Base-by-base conservation (phyloP, 148 eudicot genomes). In the Suaeda aralocaspica region DNA sequence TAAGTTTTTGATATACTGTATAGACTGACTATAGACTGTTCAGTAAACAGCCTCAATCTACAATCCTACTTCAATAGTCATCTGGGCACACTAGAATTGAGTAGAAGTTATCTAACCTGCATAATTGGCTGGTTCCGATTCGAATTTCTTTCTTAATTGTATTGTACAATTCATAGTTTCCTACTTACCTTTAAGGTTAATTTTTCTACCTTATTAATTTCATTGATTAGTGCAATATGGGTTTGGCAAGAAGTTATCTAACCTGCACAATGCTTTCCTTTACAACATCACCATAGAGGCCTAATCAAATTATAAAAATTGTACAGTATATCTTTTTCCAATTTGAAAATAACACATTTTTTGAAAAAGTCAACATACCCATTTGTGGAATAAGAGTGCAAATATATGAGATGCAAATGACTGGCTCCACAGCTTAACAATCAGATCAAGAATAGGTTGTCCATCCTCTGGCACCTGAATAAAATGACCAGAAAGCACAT, bases 341-440 rank as follows among this genome's bases (percentile, higher is more conserved):
- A 51, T n/a, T 29, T 11, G 19, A 55, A 12, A 30, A 21, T 28
- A 29, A 15, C 2, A 58, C 29, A 10, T 16, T 16, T 16, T 24
- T 10, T n/a, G n/a, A 31, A 30, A 51, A 22, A 53, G 1, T 67
- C 61, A 53, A 42, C 76, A 49, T 90, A 93, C 98, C 98, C 98
- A 93, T 81, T 93, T 93, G 79, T 93, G 96, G 75, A 90, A 93
- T 73, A 93, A 57, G 55, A 93, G 87, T 28, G 96, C 74, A 78
- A 93, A 93, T 67, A 93, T 84, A 79, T 91, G 91, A 74, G 96
- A 87, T 19, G 97, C 98, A 87, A 90, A 93, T 49, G 96, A 89
- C 79, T 93, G 97, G 95, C 98, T 93, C 98, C 98, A 93, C 50
- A 93, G 84, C 77, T 90, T 82, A 69, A 84, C 95, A 79, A 93